Base-by-base conservation (phyloP, 208 protist genomes). In the Sergeia podlipaevii region DNA sequence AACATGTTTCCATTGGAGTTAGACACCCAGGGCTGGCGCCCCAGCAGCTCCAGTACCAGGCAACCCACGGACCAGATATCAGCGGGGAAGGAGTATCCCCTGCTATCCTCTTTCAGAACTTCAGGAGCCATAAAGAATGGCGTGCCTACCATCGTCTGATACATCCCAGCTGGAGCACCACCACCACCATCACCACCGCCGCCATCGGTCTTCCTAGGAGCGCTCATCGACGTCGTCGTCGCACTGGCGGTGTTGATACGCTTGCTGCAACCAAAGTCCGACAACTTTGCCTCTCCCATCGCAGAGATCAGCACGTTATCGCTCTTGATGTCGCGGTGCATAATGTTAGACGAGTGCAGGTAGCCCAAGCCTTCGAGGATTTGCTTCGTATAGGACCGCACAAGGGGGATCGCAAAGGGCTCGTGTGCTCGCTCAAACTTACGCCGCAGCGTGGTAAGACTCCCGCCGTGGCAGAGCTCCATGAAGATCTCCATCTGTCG, bases 251-350 rank as follows among this genome's bases (percentile, higher is more conserved):
- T 78, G 13, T 75, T 83, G 8, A 95, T 60, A 6, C 93, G 83
- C 53, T 94, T 97, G 60, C 86, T 95, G 36, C 88, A 95, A 4
- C 93, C 93, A 79, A 98, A 98, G 59, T 98, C 96, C 2, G 94
- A 89, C 15, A 98, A 76, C 72, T 97, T 98, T 3, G 94, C 87
- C 45, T 91, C 73, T 21, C 93, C 95, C 0, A 73, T 59, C 1
- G 86, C 69, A 30, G 72, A 89, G 48, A 97, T 86, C 37, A 97
- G 74, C 28, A 97, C 85, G 58, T 97, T 97, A 28, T 91, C 89
- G 48, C 89, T 73, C 73, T 97, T 97, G 51, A 97, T 82, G 61
- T 97, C 92, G 43, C 89, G 73, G 38, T 95, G 89, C 34, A 91
- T 74, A 43, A 97, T 79, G 52, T 77, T 57, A 30, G 78, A 62